Percentiles rank a stretch among this genome's conserved stretches.
These are phyloP conservation scores for Solanum tarijense DNA, from an alignment of 257 asterid species.

Conservation along the genomic window DNA sequence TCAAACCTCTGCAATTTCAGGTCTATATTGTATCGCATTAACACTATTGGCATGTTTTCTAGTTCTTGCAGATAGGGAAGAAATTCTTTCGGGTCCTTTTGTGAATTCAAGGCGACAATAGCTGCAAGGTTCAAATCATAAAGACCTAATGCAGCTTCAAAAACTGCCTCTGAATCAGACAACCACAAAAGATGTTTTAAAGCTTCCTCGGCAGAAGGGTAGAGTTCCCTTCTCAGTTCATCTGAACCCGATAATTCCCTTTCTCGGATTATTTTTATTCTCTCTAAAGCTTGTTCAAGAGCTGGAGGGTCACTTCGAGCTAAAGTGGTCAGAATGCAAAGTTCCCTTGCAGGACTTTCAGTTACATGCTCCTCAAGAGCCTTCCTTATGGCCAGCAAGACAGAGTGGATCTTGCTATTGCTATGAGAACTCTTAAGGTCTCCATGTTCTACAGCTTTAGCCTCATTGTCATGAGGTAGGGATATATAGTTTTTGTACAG, in stretches of 20 bases:
- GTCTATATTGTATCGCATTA: conserved; percentile 81
- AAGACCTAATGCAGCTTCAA: conserved; percentile 91
- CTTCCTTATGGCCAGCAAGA: conserved; percentile 52
- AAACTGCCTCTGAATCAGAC: conserved; percentile 75
- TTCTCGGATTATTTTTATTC: conserved; percentile 73
- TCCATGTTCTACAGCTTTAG: conserved; percentile 14
- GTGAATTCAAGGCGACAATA: conserved; percentile 90
- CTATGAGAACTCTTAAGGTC: conserved; percentile 24
- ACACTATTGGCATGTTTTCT: conserved; percentile 51
- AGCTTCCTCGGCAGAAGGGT: conserved; percentile 92
- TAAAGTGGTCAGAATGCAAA: conserved; percentile 89
- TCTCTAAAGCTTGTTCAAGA: conserved; percentile 80
- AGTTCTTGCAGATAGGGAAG: conserved; percentile 86
- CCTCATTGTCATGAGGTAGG: conserved; percentile 20
- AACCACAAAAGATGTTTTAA: conserved; percentile 91
- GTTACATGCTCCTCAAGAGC: conserved; percentile 73
- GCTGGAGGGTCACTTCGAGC: conserved; percentile 78
- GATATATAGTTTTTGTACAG: conserved; percentile 47
- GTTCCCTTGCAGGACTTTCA: conserved; percentile 77
- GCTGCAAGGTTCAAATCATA: conserved; percentile 98
- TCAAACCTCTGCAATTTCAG: conserved; percentile 71
- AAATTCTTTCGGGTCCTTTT: conserved; percentile 90
- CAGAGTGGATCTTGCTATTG: conserved; percentile 43
- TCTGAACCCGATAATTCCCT: conserved; percentile 60
- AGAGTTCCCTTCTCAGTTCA: conserved; percentile 29